Evolutionary conservation across 2,329 filamentous ascomycete genomes (phyloP).

Genomic region (Neurospora sp.): DNA sequence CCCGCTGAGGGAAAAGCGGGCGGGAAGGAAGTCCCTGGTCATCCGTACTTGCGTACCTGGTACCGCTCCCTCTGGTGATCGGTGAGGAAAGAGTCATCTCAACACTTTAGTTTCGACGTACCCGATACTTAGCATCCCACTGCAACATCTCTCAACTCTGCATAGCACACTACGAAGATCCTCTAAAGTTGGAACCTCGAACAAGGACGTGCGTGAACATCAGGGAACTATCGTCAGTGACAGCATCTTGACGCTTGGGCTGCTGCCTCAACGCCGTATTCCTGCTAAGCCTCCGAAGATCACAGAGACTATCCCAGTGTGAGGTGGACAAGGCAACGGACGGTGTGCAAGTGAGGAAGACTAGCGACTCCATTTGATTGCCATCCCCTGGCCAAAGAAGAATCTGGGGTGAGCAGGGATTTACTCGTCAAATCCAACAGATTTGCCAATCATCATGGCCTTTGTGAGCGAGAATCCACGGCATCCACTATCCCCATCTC

Average conservation of each 20-base stretch:
- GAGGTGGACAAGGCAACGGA: not conserved
- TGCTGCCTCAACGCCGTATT: not conserved
- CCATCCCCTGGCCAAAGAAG: slow-evolving; percentile 1
- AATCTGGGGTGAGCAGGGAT: slow-evolving; percentile 17
- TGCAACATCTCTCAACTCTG: not conserved
- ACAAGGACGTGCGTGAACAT: not conserved
- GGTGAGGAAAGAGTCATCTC: not conserved
- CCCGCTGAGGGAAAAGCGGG: not conserved
- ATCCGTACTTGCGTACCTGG: not conserved
- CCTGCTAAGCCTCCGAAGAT: not conserved
- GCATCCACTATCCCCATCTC: not conserved
- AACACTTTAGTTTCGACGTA: not conserved
- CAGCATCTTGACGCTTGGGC: not conserved
- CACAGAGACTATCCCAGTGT: not conserved
- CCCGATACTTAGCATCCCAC: not conserved
- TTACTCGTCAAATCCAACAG: not conserved
- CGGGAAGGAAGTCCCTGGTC: not conserved
- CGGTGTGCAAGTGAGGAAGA: slow-evolving; percentile 1
- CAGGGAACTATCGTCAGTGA: not conserved
- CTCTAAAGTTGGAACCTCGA: not conserved
- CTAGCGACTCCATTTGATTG: slow-evolving; percentile 4
- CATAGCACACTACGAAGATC: not conserved
- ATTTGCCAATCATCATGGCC: not conserved
- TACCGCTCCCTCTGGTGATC: not conserved
- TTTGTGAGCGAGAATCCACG: not conserved